A percentile compares a stretch with the other conserved stretches of the same genome.
Conservation (phyloP, 257 asterid genomes). For the Cruciata laevipes region DNA sequence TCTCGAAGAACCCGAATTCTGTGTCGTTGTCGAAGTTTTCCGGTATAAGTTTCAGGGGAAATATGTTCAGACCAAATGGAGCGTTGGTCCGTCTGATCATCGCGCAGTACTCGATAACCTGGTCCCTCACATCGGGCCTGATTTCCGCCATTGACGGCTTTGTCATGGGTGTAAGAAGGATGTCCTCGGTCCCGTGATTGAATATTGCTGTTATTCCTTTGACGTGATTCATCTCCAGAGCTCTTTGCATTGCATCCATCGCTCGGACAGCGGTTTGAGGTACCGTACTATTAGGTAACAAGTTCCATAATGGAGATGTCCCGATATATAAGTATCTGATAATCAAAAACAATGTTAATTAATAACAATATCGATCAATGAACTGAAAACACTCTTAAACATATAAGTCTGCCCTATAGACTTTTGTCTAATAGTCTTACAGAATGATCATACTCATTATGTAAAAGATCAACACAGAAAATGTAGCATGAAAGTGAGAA, state of each 20-base stretch:
- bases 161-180: background rate
- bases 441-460: no score
- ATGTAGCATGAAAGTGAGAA: no score
- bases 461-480: no score
- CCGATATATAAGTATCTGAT: conserved; percentile 7
- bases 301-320: background rate
- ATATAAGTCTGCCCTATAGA: no score
- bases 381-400: no score
- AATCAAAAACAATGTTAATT: no score
- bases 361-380: no score
- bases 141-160: background rate
- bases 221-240: background rate
- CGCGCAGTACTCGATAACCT: background rate
- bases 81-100: no score
- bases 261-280: background rate
- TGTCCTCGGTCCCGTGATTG: background rate
- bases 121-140: background rate
- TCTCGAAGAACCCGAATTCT: conserved; percentile 62
- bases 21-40: conserved; percentile 32
- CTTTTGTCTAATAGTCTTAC: no score
- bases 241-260: background rate
- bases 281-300: background rate
- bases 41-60: conserved; percentile 45
- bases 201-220: conserved; percentile 3
- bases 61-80: conserved; percentile 46